phyloP scores from a whole-genome alignment of 73 alveolate species.

The Vitrella brassicaformis region DNA sequence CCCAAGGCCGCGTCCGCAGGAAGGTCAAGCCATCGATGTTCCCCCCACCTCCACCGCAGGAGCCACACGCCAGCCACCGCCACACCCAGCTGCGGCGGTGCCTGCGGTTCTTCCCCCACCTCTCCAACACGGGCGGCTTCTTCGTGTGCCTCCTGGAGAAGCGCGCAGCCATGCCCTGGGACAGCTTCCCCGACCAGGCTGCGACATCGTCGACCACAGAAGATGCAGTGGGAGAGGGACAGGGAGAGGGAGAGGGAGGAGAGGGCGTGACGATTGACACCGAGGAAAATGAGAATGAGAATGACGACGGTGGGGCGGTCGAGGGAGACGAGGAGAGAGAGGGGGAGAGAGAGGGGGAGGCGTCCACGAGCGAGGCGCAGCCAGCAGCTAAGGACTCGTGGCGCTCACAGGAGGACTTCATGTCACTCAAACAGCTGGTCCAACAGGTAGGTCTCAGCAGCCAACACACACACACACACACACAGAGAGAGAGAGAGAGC shows the following conservation, averaged over 20 bases:
- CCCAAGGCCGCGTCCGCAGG: not conserved
- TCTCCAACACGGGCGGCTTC: constrained; percentile 31
- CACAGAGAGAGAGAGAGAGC: too few species aligned
- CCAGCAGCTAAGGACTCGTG: too few species aligned
- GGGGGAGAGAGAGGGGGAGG: not conserved
- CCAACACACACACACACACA: too few species aligned
- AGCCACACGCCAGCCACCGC: too few species aligned
- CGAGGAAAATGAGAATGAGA: not conserved
- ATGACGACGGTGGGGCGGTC: not conserved
- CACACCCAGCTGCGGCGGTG: constrained; percentile 1
- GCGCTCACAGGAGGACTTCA: too few species aligned
- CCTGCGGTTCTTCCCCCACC: constrained; percentile 13
- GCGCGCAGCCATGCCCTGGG: constrained; percentile 1
- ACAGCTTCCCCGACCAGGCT: too few species aligned
- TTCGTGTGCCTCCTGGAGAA: constrained; percentile 19
- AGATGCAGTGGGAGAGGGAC: too few species aligned
- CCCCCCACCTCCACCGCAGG: not conserved
- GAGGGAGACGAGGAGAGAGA: not conserved
- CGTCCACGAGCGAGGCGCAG: not conserved
- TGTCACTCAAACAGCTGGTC: too few species aligned
- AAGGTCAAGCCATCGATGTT: not conserved
- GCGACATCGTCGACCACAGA: too few species aligned
- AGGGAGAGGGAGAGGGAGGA: not conserved
- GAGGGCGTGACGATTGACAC: not conserved
- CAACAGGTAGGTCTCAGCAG: too few species aligned